Base-by-base conservation (phyloP, 2,329 filamentous ascomycete genomes). In the Hypoxylon sp. region DNA sequence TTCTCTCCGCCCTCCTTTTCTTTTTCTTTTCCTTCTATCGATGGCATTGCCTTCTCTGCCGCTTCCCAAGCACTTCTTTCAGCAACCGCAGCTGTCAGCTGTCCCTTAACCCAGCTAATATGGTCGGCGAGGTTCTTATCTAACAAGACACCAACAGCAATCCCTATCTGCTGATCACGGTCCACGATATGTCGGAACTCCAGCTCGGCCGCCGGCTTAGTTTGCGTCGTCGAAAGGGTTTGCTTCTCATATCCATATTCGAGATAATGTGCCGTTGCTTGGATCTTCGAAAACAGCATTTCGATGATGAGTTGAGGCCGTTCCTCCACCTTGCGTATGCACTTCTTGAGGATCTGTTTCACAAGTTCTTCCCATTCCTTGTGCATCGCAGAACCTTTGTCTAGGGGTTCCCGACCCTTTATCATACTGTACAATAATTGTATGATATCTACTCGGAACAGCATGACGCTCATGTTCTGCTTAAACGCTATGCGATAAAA, bases 401-500 rank as follows among this genome's bases (percentile, higher is more conserved):
- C 86, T 21, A 97, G 74, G 1, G 88, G 83, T 51, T 90, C 83
- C 0, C 90, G 89, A 0, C 93, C 93, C 69, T 95, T 95, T 70
- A 97, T 88, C 84, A 99, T 92, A 66, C 85, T 88, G 67, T 96
- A 86, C 38, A 99, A 86, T 1, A 97, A 78, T 31, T 89, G 85
- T 35, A 99, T 84, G 25, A 97, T 96, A 67, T 97, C 94, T 4
- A 96, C 83, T 7, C 93, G 85, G 72, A 91, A 97, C 1, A 99
- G 78, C 74, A 97, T 83, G 15, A 97, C 87, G 48, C 86, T 87
- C 75, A 94, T 86, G 35, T 97, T 90, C 70, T 96, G 89, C 73
- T 97, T 99, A 77, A 97, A 97, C 0, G 91, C 91, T 7, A 96
- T 80, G 0, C 93, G 87, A 66, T 97, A 95, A 66, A 99, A 92